phyloP scores from a whole-genome alignment of 495 filamentous ascomycete species.

The Xylaria grammica region DNA sequence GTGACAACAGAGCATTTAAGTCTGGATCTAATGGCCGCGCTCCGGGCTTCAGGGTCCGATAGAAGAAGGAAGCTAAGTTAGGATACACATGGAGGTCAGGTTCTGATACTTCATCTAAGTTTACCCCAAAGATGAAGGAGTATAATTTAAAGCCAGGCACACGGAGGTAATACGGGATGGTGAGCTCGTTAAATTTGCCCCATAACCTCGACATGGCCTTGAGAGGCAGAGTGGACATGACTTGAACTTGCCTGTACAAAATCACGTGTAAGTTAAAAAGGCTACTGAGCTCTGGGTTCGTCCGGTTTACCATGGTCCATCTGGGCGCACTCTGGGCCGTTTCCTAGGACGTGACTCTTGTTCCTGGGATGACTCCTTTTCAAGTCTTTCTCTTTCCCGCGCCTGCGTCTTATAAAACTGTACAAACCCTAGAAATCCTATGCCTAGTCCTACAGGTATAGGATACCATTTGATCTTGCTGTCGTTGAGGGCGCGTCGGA shows the following conservation, averaged over 20 bases:
- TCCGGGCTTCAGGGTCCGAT: conserved; percentile 89
- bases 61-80: conserved; percentile 97
- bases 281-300: neutral
- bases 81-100: conserved; percentile 86
- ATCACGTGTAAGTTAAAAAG: conserved; percentile 16
- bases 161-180: conserved; percentile 87
- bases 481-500: conserved; percentile 53
- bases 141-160: conserved; percentile 96
- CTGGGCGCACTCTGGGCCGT: conserved; percentile 74
- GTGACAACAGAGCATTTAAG: conserved; percentile 77
- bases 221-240: conserved; percentile 94
- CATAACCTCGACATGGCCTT: conserved; percentile 93
- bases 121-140: conserved; percentile 89
- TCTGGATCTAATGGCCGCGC: conserved; percentile 85
- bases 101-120: conserved; percentile 85
- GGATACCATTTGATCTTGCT: conserved; percentile 93
- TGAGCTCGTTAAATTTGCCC: conserved; percentile 93
- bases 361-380: conserved; percentile 51
- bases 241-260: conserved; percentile 77
- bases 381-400: conserved; percentile 60
- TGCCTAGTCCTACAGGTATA: conserved; percentile 90
- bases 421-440: conserved; percentile 81
- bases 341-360: conserved; percentile 59
- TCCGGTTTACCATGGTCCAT: conserved; percentile 77
- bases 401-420: conserved; percentile 81